Percentiles rank a stretch among this genome's conserved stretches.
phyloP scores from a whole-genome alignment of 768 basidiomycete genomes.

The Macrolepiota albuminosa region DNA sequence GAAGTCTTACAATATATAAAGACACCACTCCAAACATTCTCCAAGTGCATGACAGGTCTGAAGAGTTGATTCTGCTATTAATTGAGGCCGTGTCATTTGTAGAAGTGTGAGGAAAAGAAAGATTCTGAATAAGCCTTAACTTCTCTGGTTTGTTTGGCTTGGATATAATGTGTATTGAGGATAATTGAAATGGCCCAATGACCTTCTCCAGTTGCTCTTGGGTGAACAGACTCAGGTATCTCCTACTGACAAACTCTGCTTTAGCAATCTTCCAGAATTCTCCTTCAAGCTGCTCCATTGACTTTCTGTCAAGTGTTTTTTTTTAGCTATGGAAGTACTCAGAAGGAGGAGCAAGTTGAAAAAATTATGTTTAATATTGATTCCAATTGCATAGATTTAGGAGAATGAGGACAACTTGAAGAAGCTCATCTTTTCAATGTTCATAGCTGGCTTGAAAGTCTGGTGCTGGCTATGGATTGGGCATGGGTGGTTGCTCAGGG shows the following conservation, averaged over 20 bases:
- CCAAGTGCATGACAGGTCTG: neutral
- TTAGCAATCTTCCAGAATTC: neutral
- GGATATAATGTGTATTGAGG: neutral
- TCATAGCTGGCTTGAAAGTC: no score
- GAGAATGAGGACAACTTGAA: no score
- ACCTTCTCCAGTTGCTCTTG: neutral
- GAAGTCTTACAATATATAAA: constrained; percentile 26
- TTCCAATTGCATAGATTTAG: no score
- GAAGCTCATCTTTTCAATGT: no score
- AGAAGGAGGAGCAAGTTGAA: no score
- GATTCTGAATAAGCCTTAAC: neutral
- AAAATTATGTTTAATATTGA: no score
- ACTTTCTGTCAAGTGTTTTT: neutral
- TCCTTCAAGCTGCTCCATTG: neutral
- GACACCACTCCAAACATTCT: constrained; percentile 31
- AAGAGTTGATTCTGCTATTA: no score
- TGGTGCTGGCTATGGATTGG: no score
- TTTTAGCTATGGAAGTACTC: no score
- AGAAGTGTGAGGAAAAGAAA: neutral
- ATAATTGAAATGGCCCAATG: neutral
- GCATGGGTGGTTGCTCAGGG: no score
- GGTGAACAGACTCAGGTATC: neutral
- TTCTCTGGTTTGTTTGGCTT: neutral
- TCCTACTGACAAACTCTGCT: neutral
- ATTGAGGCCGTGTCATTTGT: neutral